Conservation (phyloP, 2,329 filamentous ascomycete genomes). For the Trichoderma hamatum region DNA sequence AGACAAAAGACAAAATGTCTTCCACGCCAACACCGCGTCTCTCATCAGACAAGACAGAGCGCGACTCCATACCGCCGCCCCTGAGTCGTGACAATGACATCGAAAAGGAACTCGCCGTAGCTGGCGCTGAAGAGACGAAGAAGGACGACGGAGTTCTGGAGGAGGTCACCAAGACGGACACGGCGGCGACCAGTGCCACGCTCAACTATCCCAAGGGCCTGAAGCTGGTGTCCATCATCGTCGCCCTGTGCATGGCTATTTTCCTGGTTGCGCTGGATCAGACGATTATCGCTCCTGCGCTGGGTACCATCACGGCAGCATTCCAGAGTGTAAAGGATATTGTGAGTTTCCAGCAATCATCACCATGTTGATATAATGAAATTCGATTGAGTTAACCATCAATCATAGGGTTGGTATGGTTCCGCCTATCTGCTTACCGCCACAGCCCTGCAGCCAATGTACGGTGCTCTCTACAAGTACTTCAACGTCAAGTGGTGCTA, state of each 20-base stretch:
- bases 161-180: slow-evolving; percentile 14
- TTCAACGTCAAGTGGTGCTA: slow-evolving; percentile 54
- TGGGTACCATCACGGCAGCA: slow-evolving; percentile 54
- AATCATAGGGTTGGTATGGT: slow-evolving; percentile 53
- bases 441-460: slow-evolving; percentile 54
- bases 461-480: slow-evolving; percentile 53
- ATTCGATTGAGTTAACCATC: not conserved
- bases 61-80: slow-evolving; percentile 34
- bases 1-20: not conserved
- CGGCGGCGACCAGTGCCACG: slow-evolving; percentile 16
- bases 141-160: slow-evolving; percentile 11
- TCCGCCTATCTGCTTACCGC: slow-evolving; percentile 53
- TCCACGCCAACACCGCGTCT: slow-evolving; percentile 28
- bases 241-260: slow-evolving; percentile 49
- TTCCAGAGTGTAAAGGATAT: slow-evolving; percentile 52
- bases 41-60: slow-evolving; percentile 40
- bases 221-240: slow-evolving; percentile 47
- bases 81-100: slow-evolving; percentile 20
- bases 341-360: slow-evolving; percentile 35
- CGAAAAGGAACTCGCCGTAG: slow-evolving; percentile 23
- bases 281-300: slow-evolving; percentile 56
- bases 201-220: slow-evolving; percentile 45
- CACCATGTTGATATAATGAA: not conserved
- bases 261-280: slow-evolving; percentile 56
- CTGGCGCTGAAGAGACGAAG: not conserved